Conservation (phyloP, 2,329 filamentous ascomycete genomes). For the Penicillium sp. region DNA sequence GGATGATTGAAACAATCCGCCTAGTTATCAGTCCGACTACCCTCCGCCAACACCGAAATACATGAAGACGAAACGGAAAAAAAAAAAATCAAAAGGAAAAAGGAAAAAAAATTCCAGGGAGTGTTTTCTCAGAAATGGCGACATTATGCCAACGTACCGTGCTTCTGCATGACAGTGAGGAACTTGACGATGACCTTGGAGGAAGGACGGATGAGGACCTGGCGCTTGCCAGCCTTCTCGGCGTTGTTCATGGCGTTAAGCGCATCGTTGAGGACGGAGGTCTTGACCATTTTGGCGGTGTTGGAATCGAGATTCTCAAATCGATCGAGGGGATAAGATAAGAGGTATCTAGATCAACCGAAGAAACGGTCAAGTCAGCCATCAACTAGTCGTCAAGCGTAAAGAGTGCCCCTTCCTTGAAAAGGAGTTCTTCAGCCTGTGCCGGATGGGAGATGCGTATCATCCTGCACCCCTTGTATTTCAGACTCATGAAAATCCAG, state of each 20-base stretch:
- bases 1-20: slow-evolving; percentile 76
- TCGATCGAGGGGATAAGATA: slow-evolving; percentile 38
- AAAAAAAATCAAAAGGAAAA: slow-evolving; percentile 8
- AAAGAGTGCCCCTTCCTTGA: slow-evolving; percentile 62
- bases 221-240: slow-evolving; percentile 99
- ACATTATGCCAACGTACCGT: slow-evolving; percentile 67
- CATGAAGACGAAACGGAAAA: slow-evolving; percentile 6
- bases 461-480: slow-evolving; percentile 30
- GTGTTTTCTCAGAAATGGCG: background rate
- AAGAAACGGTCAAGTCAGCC: slow-evolving; percentile 53
- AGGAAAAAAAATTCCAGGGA: background rate
- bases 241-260: slow-evolving; percentile 99
- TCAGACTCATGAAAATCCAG: background rate
- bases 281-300: slow-evolving; percentile 94
- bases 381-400: slow-evolving; percentile 62
- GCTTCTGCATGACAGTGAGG: slow-evolving; percentile 98
- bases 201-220: slow-evolving; percentile 95
- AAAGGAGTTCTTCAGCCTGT: slow-evolving; percentile 69
- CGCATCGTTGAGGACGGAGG: slow-evolving; percentile 98
- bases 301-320: slow-evolving; percentile 52
- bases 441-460: slow-evolving; percentile 47
- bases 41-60: slow-evolving; percentile 10
- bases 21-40: slow-evolving; percentile 99
- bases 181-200: slow-evolving; percentile 99
- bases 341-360: slow-evolving; percentile 36